These are phyloP conservation scores for Cyclotella atomus DNA, from an alignment of 108 stramenopile species.

Conservation along the genomic window DNA sequence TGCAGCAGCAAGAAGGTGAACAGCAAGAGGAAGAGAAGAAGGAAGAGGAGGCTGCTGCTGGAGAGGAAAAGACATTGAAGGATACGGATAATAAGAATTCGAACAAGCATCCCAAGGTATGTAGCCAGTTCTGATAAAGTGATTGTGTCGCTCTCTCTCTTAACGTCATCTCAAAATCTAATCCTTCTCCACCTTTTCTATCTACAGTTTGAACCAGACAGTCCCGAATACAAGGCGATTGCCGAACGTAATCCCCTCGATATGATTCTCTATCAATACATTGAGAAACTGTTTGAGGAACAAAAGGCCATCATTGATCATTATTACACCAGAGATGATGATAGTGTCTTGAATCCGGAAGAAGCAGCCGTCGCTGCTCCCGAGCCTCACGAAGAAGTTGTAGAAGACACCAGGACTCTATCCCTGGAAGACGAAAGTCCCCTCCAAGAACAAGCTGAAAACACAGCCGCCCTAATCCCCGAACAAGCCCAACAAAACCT, in stretches of 20 bases:
- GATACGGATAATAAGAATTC: constrained; percentile 44
- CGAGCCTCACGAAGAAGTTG: constrained; percentile 1
- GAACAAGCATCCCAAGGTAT: constrained; percentile 49
- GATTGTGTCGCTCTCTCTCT: too few relatives aligned
- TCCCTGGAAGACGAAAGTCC: too few relatives aligned
- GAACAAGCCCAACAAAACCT: constrained; percentile 7
- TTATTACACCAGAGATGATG: constrained; percentile 7
- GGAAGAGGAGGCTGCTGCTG: not conserved
- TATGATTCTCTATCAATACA: constrained; percentile 47
- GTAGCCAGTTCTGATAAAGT: not conserved
- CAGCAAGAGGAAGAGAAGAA: constrained; percentile 18
- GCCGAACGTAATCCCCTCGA: constrained; percentile 39
- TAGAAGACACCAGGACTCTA: too few relatives aligned
- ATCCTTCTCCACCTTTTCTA: not conserved
- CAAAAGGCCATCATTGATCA: constrained; percentile 45
- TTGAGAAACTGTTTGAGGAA: constrained; percentile 34
- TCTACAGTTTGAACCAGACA: constrained; percentile 28
- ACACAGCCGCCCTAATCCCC: not conserved
- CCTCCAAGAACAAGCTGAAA: not conserved
- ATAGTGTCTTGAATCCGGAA: not conserved
- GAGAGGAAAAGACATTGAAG: constrained; percentile 18
- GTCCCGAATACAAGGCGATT: constrained; percentile 37
- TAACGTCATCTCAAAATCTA: too few relatives aligned
- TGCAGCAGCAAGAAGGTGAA: too few relatives aligned
- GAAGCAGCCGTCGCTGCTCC: constrained; percentile 9